Percentiles rank a stretch among this genome's conserved stretches.
Evolutionary conservation across 2,329 filamentous ascomycete genomes (phyloP).

Genomic region (Hymenoscyphus albidus): DNA sequence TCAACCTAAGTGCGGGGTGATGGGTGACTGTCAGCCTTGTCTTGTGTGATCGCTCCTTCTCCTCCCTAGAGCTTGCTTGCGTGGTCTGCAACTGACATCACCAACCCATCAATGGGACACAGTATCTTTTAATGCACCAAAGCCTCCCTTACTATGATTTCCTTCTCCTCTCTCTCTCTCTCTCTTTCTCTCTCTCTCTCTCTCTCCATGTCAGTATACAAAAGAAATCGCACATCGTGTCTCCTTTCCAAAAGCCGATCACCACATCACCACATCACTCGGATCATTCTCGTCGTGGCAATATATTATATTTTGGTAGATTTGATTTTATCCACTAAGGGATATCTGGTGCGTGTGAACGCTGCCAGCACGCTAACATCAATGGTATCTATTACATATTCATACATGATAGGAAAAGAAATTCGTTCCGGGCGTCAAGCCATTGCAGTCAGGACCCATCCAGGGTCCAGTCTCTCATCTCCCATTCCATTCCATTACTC

Average conservation of each 20-base stretch:
- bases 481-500: conserved; percentile 19
- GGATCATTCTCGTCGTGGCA: not conserved
- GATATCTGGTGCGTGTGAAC: conserved; percentile 28
- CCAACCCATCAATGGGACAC: too few relatives aligned
- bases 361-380: conserved; percentile 30
- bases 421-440: conserved; percentile 31
- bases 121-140: too few relatives aligned
- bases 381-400: conserved; percentile 30
- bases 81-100: too few relatives aligned
- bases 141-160: too few relatives aligned
- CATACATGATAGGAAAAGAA: conserved; percentile 19
- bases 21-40: conserved; percentile 7
- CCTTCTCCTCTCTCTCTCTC: too few relatives aligned
- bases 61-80: not conserved
- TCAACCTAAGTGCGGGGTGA: conserved; percentile 14
- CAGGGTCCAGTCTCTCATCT: conserved; percentile 17
- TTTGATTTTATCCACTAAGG: conserved; percentile 29
- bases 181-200: too few relatives aligned
- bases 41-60: not conserved
- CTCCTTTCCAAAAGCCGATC: too few relatives aligned
- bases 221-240: too few relatives aligned
- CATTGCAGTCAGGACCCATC: conserved; percentile 18
- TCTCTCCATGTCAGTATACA: too few relatives aligned
- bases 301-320: conserved; percentile 15
- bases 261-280: too few relatives aligned